Conservation (phyloP, 2,329 filamentous ascomycete genomes). For the Trichoderma sp. region DNA sequence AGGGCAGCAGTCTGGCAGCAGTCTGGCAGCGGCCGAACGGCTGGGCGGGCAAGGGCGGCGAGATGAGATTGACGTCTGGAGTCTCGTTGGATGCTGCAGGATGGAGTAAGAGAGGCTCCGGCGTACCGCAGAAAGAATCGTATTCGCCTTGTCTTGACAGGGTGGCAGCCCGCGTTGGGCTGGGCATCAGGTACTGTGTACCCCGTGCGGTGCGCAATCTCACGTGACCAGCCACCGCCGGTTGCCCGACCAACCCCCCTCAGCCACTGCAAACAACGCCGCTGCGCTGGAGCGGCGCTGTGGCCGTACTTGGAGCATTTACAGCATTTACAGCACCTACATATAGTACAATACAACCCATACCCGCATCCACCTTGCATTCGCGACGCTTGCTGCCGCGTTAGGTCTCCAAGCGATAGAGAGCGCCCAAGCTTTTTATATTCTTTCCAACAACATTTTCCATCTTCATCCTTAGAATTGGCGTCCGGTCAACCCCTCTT, state of each 20-base stretch:
- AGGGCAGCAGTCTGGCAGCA: constrained; percentile 26
- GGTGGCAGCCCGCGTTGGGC: constrained; percentile 15
- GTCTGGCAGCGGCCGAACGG: constrained; percentile 12
- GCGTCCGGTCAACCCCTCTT: not conserved
- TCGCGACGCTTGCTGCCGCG: not conserved
- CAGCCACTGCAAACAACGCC: constrained; percentile 8
- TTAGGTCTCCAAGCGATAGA: not conserved
- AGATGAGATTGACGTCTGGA: constrained; percentile 28
- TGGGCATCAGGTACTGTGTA: constrained; percentile 6
- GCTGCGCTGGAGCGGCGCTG: not conserved
- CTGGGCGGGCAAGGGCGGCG: constrained; percentile 20
- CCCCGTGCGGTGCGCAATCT: constrained; percentile 6
- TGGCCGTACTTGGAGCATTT: not conserved
- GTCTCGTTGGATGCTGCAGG: constrained; percentile 31
- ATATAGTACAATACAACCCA: not conserved
- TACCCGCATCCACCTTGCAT: constrained; percentile 8
- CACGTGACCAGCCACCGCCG: constrained; percentile 2
- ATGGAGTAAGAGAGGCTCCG: constrained; percentile 27
- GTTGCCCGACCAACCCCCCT: constrained; percentile 25
- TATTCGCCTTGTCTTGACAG: constrained; percentile 26
- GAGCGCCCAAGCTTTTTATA: not conserved
- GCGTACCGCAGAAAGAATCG: constrained; percentile 32
- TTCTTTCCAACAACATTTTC: not conserved
- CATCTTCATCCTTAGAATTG: not conserved
- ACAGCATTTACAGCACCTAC: not conserved